A percentile compares a stretch with the other conserved stretches of the same genome.
Evolutionary conservation across 2,329 filamentous ascomycete species (phyloP).

Genomic region (Calonectria pseudoreteaudii): DNA sequence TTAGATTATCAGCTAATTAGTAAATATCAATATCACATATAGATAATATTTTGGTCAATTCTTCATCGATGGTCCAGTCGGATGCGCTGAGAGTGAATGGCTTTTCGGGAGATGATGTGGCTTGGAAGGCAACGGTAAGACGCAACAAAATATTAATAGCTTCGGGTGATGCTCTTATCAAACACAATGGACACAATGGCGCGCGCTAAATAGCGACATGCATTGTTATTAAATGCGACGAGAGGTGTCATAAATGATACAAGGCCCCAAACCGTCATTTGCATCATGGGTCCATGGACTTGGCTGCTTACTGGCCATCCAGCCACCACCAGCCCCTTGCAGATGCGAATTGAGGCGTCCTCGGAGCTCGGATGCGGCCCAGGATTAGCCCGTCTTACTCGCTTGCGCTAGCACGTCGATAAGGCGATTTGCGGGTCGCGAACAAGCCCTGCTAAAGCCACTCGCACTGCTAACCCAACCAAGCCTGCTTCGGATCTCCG

Average conservation of each 20-base stretch:
- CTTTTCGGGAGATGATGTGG: neutral
- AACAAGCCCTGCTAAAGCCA: neutral
- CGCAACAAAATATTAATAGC: neutral
- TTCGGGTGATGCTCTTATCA: neutral
- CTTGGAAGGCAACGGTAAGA: neutral
- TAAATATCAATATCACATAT: neutral
- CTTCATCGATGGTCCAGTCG: neutral
- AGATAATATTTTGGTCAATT: neutral
- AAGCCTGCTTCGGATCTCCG: neutral
- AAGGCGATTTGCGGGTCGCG: neutral
- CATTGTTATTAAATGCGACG: neutral
- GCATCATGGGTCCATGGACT: neutral
- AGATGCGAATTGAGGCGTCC: neutral
- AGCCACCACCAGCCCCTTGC: neutral
- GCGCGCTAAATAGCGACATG: neutral
- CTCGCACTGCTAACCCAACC: neutral
- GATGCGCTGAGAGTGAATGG: neutral
- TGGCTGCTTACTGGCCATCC: neutral
- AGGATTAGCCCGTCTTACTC: neutral
- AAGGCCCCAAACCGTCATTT: neutral
- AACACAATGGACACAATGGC: neutral
- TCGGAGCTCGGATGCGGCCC: neutral
- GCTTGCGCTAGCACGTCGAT: neutral
- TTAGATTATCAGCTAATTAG: too few relatives aligned
- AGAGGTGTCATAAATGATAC: neutral